Evolutionary conservation across 495 filamentous ascomycete genomes (phyloP).

Genomic region (Penicillium crystallinum): DNA sequence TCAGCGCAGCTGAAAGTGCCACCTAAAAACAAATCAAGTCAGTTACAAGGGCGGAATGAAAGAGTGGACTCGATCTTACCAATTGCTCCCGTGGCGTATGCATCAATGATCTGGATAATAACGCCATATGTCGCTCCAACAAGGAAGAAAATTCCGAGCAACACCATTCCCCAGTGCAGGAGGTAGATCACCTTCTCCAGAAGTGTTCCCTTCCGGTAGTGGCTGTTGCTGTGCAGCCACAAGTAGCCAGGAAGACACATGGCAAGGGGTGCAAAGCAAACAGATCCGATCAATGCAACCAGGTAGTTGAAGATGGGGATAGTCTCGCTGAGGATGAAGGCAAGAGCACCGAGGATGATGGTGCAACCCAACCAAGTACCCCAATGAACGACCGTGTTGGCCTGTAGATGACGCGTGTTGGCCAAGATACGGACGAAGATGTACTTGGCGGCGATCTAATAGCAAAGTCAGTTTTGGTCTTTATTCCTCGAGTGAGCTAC

Average conservation of each 20-base stretch:
- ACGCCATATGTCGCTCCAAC: constrained; percentile 20
- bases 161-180: constrained; percentile 9
- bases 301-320: constrained; percentile 64
- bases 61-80: constrained; percentile 7
- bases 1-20: constrained; percentile 9
- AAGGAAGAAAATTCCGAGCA: constrained; percentile 19
- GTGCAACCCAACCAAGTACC: constrained; percentile 51
- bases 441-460: constrained; percentile 47
- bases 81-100: constrained; percentile 12
- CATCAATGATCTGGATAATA: constrained; percentile 12
- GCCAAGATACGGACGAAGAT: constrained; percentile 53
- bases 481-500: neutral
- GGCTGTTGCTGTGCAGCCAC: constrained; percentile 39
- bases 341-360: constrained; percentile 47
- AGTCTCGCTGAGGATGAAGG: constrained; percentile 60
- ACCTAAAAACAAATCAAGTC: neutral
- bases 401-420: constrained; percentile 48
- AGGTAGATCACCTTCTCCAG: constrained; percentile 9
- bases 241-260: constrained; percentile 36
- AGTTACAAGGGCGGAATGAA: neutral
- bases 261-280: constrained; percentile 29
- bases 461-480: neutral
- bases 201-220: constrained; percentile 14
- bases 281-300: constrained; percentile 36
- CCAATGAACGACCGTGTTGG: constrained; percentile 38